These are phyloP conservation scores for Allomyces arbusculus DNA, from an alignment of 192 early-diverging fungal genomes.

Conservation along the genomic window DNA sequence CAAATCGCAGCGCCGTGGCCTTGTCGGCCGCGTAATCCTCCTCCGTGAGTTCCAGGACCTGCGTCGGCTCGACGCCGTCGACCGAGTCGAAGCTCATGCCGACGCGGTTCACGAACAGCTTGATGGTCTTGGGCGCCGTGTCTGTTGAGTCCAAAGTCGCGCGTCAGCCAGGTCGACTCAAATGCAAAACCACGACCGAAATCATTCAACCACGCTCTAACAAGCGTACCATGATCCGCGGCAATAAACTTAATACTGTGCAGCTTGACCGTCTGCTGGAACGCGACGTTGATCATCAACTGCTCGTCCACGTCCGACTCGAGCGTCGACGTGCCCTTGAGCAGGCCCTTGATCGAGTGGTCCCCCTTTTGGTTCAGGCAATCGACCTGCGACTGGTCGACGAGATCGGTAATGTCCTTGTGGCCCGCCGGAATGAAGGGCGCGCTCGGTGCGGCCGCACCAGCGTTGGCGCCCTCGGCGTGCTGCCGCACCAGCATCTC, in stretches of 20 bases:
- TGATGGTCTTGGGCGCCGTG: conserved; percentile 69
- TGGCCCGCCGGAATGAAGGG: conserved; percentile 12
- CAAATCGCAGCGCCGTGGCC: conserved; percentile 65
- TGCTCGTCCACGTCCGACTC: conserved; percentile 95
- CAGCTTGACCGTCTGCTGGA: conserved; percentile 57
- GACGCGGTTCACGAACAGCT: conserved; percentile 62
- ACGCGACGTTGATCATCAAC: conserved; percentile 64
- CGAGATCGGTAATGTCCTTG: conserved; percentile 35
- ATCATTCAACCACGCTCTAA: too few species aligned
- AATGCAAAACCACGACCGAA: not conserved
- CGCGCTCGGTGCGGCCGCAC: conserved; percentile 9
- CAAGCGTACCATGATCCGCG: conserved; percentile 12
- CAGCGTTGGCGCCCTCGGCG: conserved; percentile 14
- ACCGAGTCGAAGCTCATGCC: conserved; percentile 74
- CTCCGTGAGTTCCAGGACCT: conserved; percentile 48
- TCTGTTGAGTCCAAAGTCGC: conserved; percentile 11
- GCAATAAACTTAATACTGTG: conserved; percentile 34
- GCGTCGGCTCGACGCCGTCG: conserved; percentile 50
- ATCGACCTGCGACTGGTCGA: conserved; percentile 50
- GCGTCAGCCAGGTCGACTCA: not conserved
- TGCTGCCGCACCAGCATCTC: conserved; percentile 45
- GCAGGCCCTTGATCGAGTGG: conserved; percentile 52
- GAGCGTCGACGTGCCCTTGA: conserved; percentile 46
- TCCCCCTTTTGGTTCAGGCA: conserved; percentile 70
- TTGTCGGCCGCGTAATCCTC: conserved; percentile 44